These are phyloP conservation scores for Stephania japonica DNA, from an alignment of 164 flowering plant species.

Conservation along the genomic window DNA sequence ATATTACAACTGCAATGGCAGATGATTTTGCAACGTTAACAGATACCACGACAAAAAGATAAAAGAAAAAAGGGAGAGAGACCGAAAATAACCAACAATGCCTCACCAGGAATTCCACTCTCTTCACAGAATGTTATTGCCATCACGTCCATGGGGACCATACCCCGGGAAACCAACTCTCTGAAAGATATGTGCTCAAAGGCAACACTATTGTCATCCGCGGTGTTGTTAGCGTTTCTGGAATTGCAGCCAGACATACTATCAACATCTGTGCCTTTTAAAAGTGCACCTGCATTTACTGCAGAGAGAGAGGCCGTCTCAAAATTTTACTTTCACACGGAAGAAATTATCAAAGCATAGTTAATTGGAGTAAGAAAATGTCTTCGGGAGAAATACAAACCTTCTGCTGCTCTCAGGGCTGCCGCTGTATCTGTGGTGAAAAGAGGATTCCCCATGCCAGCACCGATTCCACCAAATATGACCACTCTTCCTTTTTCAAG, in stretches of 20 bases:
- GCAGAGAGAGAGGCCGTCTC: not conserved
- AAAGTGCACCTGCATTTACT: constrained; percentile 85
- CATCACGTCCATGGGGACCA: constrained; percentile 65
- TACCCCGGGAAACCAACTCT: constrained; percentile 63
- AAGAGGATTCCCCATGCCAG: constrained; percentile 80
- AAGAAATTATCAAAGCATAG: not conserved
- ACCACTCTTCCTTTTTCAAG: constrained; percentile 95
- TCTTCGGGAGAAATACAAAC: constrained; percentile 30
- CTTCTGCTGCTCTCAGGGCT: constrained; percentile 85
- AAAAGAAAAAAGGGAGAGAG: not conserved
- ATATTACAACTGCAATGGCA: constrained; percentile 57
- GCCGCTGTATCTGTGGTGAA: constrained; percentile 91
- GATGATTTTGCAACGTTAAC: not conserved
- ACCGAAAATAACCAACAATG: not conserved
- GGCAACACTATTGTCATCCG: constrained; percentile 17
- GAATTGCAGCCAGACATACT: constrained; percentile 68
- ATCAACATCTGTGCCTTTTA: constrained; percentile 76
- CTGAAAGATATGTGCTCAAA: constrained; percentile 73
- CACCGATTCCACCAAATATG: constrained; percentile 91
- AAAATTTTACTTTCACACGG: not conserved
- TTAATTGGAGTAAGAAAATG: not conserved
- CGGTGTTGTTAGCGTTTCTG: constrained; percentile 33
- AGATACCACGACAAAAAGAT: not conserved
- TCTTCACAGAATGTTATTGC: constrained; percentile 82
- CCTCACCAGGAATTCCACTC: constrained; percentile 74